These are phyloP conservation scores for Pyrus bretschneideri DNA, from an alignment of 306 rosid species.

Conservation along the genomic window DNA sequence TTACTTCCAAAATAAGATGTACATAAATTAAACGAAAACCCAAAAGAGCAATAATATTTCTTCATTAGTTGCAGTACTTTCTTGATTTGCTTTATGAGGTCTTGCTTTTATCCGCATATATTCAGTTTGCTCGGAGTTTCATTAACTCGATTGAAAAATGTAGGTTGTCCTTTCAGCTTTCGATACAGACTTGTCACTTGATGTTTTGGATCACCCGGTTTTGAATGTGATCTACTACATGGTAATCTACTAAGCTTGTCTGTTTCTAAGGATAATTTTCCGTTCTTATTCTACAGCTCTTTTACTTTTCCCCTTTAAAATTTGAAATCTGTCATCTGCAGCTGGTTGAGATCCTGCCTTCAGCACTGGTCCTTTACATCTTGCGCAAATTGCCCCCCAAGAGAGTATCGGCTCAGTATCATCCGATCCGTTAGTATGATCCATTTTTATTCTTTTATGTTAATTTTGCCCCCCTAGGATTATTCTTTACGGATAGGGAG, in stretches of 20 bases:
- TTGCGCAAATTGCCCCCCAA: constrained; percentile 88
- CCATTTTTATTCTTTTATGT: constrained; percentile 23
- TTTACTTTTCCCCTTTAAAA: background rate
- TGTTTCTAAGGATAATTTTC: background rate
- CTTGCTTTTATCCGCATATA: constrained; percentile 10
- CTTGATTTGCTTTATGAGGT: constrained; percentile 10
- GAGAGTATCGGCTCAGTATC: constrained; percentile 89
- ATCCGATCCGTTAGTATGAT: constrained; percentile 53
- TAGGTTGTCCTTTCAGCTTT: constrained; percentile 77
- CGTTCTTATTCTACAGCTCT: background rate
- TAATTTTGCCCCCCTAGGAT: constrained; percentile 17
- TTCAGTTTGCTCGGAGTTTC: background rate
- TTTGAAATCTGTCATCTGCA: constrained; percentile 29
- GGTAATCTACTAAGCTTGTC: constrained; percentile 42
- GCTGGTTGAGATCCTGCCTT: constrained; percentile 92
- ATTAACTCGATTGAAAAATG: constrained; percentile 18
- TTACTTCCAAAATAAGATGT: background rate
- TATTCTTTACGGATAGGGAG: constrained; percentile 18
- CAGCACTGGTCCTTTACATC: constrained; percentile 85
- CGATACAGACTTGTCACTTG: constrained; percentile 71
- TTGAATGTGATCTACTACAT: constrained; percentile 70
- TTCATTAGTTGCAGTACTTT: background rate
- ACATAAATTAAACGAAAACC: background rate
- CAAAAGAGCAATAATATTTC: background rate
- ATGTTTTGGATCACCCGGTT: constrained; percentile 58